Evolutionary conservation across 177 flowering plant species (phyloP), one percentile per base, ranked within the genome.

Genomic region (Vitis hybrid): DNA sequence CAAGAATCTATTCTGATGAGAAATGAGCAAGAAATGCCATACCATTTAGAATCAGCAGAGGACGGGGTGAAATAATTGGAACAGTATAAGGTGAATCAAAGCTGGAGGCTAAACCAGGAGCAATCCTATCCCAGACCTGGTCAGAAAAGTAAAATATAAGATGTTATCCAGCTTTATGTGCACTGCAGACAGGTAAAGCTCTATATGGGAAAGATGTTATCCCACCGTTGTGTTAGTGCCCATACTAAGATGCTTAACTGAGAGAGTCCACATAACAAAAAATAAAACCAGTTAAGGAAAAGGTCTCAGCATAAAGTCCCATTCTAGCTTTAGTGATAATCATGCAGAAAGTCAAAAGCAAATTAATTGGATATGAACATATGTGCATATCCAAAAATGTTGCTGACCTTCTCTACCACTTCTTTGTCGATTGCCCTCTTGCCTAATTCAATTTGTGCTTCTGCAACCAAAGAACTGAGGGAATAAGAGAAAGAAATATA

Each of bases 111-210:
- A 96, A 79, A 61, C 97, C 97, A 63, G 98, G 97, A 68, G 97
- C 95, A 63, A 94, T 92, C 75, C 85, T 82, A 73, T 88, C 84
- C 98, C 98, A 96, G 1, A 94, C 98, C 98, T 93, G 86, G 8
- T 71, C 49, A 64, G n/a, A 56, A 31, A 61, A 68, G 22, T 21
- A 21, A 63, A 29, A 15, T 3, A 62, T 21, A 72, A 60, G 66
- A 67, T 45, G 18, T 48, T 22, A 64, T 48, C 8, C 29, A 16
- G n/a, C 13, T 18, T 64, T 26, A 57, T 12, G 56, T 70, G 10
- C 48, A 68, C n/a, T 56, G 4, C 10, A 26, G 16, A 58, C 22
- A 8, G 10, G 9, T 9, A 51, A 53, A 53, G 29, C 9, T 10
- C 45, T 56, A 29, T 2, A 61, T 2, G 14, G 13, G 31, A 57